Percentiles rank a stretch among this genome's conserved stretches.
These are phyloP conservation scores for Hippophae rhamnoides DNA, from an alignment of 306 rosid species.

Conservation along the genomic window DNA sequence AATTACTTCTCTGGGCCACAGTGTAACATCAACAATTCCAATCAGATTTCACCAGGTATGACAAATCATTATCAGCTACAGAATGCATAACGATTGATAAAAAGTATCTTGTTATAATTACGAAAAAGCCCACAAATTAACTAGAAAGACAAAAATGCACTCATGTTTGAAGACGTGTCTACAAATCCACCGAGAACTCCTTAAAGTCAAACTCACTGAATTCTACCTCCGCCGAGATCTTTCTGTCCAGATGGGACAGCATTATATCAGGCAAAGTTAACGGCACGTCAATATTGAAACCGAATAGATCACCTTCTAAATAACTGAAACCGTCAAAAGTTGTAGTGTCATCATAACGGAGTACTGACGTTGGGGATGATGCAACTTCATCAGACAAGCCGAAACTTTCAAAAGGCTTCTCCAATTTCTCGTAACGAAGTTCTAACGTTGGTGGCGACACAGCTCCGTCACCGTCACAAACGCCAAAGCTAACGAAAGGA, in stretches of 20 bases:
- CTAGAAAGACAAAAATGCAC: too few relatives aligned
- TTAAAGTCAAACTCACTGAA: conserved; percentile 67
- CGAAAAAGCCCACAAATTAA: too few relatives aligned
- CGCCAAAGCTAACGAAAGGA: too few relatives aligned
- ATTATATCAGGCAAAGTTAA: conserved; percentile 31
- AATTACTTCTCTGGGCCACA: too few relatives aligned
- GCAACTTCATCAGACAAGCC: neutral
- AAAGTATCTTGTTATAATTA: too few relatives aligned
- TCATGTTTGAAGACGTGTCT: conserved; percentile 6
- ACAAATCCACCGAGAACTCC: conserved; percentile 39
- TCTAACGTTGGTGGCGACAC: too few relatives aligned
- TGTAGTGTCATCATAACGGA: conserved; percentile 19
- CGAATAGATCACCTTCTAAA: conserved; percentile 35
- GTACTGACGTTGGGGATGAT: conserved; percentile 59
- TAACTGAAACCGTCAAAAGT: conserved; percentile 23
- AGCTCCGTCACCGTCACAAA: too few relatives aligned
- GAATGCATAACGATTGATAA: too few relatives aligned
- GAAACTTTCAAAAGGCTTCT: conserved; percentile 10
- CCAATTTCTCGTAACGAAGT: too few relatives aligned
- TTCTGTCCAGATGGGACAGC: conserved; percentile 14
- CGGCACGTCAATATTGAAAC: conserved; percentile 30
- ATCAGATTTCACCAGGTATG: too few relatives aligned
- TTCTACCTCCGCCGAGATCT: conserved; percentile 35
- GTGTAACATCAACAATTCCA: too few relatives aligned
- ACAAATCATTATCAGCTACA: too few relatives aligned